Evolutionary conservation across 2,329 filamentous ascomycete species (phyloP).

Genomic region (Trichoderma semiorbis): DNA sequence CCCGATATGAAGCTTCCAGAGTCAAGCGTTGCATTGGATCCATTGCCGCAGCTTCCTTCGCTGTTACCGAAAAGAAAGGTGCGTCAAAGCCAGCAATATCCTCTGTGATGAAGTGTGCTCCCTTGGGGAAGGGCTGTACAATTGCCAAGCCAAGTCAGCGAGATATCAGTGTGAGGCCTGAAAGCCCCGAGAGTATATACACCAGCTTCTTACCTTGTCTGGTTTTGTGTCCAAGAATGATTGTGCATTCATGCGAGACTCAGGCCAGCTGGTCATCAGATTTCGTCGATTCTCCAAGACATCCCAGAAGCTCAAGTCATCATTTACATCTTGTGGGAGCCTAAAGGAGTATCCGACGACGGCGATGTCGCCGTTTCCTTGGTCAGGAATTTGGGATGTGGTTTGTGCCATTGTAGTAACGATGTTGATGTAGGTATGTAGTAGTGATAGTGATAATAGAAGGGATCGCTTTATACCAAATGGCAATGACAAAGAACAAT

Average conservation of each 20-base stretch:
- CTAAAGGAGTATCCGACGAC: conserved; percentile 38
- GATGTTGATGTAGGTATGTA: too few relatives aligned
- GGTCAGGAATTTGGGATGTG: too few relatives aligned
- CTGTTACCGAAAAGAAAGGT: conserved; percentile 30
- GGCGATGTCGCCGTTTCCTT: conserved; percentile 23
- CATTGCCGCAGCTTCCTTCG: conserved; percentile 18
- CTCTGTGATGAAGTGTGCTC: background rate
- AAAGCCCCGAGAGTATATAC: too few relatives aligned
- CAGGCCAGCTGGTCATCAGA: conserved; percentile 32
- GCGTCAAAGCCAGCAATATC: conserved; percentile 21
- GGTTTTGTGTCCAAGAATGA: conserved; percentile 23
- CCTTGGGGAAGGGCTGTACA: background rate
- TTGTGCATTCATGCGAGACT: conserved; percentile 29
- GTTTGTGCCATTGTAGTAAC: too few relatives aligned
- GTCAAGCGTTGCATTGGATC: conserved; percentile 19
- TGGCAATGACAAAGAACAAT: too few relatives aligned
- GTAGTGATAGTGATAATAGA: too few relatives aligned
- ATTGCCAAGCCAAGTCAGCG: background rate
- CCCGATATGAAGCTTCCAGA: conserved; percentile 15
- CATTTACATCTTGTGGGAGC: conserved; percentile 34
- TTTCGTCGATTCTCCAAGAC: conserved; percentile 30
- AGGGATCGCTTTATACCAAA: too few relatives aligned
- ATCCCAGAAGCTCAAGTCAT: conserved; percentile 34
- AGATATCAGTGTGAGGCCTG: too few relatives aligned
- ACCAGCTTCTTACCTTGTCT: background rate